Conservation (phyloP, 2,329 filamentous ascomycete species). For the Paradendryphiella salina region DNA sequence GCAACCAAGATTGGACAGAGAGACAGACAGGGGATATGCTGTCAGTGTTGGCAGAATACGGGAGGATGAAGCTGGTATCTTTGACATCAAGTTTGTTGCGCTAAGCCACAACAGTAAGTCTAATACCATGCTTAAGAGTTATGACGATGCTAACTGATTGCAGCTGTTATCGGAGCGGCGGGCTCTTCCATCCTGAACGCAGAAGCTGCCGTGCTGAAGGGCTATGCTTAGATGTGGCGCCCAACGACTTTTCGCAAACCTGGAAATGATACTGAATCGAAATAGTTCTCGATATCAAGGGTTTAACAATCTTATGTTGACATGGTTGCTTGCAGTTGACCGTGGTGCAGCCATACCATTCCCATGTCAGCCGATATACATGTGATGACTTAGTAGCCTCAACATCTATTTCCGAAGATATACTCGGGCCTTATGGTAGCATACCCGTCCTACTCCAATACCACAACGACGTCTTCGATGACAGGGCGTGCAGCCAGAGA, state of each 20-base stretch:
- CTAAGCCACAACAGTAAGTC: constrained; percentile 76
- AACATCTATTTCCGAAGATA: no score
- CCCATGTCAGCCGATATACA: no score
- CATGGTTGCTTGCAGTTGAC: no score
- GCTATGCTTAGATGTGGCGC: constrained; percentile 59
- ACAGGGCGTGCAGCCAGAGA: no score
- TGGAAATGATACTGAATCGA: no score
- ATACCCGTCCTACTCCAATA: no score
- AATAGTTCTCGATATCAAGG: no score
- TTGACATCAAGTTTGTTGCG: constrained; percentile 93
- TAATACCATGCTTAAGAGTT: constrained; percentile 29
- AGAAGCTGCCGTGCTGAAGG: constrained; percentile 88
- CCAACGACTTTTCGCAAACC: background rate
- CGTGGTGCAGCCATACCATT: no score
- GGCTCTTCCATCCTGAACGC: constrained; percentile 94
- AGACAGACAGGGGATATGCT: constrained; percentile 82
- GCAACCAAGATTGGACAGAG: constrained; percentile 86
- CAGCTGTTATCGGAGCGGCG: constrained; percentile 88
- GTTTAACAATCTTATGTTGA: no score
- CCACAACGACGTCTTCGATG: no score
- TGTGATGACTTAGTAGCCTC: no score
- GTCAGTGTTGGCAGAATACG: constrained; percentile 87
- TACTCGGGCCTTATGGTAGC: no score
- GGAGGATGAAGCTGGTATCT: constrained; percentile 83
- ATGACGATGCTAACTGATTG: constrained; percentile 20